These are phyloP conservation scores for Aspergillus sergii DNA, from an alignment of 2,329 filamentous ascomycete species.

Conservation along the genomic window DNA sequence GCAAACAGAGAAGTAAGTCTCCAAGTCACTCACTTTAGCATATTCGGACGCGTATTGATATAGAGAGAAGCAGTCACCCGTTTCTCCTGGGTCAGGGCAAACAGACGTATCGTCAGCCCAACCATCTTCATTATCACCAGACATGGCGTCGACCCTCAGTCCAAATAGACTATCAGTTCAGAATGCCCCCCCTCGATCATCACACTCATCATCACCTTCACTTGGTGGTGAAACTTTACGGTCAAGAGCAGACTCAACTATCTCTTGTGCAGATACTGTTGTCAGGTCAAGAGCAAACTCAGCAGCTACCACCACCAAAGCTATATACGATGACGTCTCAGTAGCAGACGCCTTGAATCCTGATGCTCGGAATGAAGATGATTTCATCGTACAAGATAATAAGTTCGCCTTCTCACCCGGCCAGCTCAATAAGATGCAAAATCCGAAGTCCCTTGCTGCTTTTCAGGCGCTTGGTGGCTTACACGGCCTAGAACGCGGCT, in stretches of 20 bases:
- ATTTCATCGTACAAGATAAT: slow-evolving; percentile 77
- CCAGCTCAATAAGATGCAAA: slow-evolving; percentile 82
- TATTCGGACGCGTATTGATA: slow-evolving; percentile 7
- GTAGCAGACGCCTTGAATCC: slow-evolving; percentile 67
- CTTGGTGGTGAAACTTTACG: slow-evolving; percentile 49
- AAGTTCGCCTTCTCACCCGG: slow-evolving; percentile 80
- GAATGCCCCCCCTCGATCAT: slow-evolving; percentile 32
- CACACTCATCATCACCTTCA: slow-evolving; percentile 37
- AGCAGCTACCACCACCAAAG: slow-evolving; percentile 27
- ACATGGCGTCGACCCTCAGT: slow-evolving; percentile 28
- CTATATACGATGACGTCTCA: slow-evolving; percentile 41
- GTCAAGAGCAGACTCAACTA: slow-evolving; percentile 44
- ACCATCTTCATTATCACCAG: slow-evolving; percentile 25
- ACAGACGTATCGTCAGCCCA: slow-evolving; percentile 14
- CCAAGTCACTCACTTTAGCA: not conserved
- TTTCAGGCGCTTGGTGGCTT: slow-evolving; percentile 81
- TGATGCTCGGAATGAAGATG: slow-evolving; percentile 73
- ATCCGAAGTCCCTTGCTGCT: slow-evolving; percentile 82
- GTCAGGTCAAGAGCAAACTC: slow-evolving; percentile 39
- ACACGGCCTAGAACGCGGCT: slow-evolving; percentile 74
- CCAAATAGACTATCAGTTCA: slow-evolving; percentile 30
- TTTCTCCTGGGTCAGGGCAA: slow-evolving; percentile 7
- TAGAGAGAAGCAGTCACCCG: slow-evolving; percentile 5
- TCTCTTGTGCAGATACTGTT: slow-evolving; percentile 38
- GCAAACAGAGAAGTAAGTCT: slow-evolving; percentile 16